Conservation (phyloP, 2,329 filamentous ascomycete genomes). For the Alternaria hordeiaustralica region DNA sequence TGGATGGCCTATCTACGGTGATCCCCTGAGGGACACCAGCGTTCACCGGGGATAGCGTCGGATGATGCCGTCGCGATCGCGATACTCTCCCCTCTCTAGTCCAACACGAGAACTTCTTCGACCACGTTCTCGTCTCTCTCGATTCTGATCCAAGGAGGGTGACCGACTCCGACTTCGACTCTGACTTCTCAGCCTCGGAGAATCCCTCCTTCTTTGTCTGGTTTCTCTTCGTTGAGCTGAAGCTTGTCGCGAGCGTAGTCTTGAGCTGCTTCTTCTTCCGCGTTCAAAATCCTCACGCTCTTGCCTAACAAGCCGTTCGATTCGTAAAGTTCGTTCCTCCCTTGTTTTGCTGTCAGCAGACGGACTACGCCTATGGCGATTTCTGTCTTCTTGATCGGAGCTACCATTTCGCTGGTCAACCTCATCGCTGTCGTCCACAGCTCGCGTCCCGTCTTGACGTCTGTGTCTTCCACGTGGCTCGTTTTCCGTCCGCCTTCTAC, state of each 20-base stretch:
- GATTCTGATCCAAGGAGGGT: not conserved
- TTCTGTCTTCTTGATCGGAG: not conserved
- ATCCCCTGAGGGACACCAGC: not conserved
- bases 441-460: not conserved
- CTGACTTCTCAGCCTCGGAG: not conserved
- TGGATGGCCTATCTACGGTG: not conserved
- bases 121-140: not conserved
- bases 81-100: not conserved
- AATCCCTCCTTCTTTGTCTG: not conserved
- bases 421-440: not conserved
- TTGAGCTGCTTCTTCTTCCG: not conserved
- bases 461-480: not conserved
- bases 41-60: not conserved
- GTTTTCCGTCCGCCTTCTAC: not conserved
- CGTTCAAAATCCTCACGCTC: not conserved
- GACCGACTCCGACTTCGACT: not conserved
- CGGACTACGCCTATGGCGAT: too few relatives aligned
- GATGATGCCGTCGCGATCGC: not conserved
- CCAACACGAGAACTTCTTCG: not conserved
- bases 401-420: not conserved
- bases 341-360: too few relatives aligned
- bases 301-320: too few relatives aligned
- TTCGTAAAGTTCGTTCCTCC: too few relatives aligned
- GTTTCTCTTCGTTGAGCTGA: not conserved
- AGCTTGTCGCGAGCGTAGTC: not conserved